A percentile compares a stretch with the other conserved stretches of the same genome.
These are phyloP conservation scores for Candida hungchunana DNA, from an alignment of 805 yeast genomes.

Conservation along the genomic window DNA sequence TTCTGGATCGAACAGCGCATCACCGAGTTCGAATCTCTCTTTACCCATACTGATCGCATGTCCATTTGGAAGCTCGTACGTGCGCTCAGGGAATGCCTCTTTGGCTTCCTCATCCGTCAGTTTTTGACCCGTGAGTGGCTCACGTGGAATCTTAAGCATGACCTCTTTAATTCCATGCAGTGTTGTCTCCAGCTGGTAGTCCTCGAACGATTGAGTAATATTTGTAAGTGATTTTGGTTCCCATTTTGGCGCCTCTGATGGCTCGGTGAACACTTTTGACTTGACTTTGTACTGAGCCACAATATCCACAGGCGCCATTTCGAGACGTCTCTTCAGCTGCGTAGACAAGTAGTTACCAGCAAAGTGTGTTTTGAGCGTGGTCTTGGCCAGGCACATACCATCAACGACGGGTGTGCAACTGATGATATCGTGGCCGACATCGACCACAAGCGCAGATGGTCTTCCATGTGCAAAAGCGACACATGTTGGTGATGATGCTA, in stretches of 20 bases:
- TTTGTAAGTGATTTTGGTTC: conserved; percentile 17
- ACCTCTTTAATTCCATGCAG: conserved; percentile 76
- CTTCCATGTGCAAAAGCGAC: conserved; percentile 85
- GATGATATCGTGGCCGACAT: conserved; percentile 73
- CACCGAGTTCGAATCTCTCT: conserved; percentile 62
- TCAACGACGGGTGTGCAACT: conserved; percentile 81
- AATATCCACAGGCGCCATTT: conserved; percentile 31
- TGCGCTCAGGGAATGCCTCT: conserved; percentile 33
- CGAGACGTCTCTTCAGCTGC: conserved; percentile 43
- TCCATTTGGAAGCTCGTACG: conserved; percentile 77
- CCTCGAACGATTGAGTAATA: conserved; percentile 42
- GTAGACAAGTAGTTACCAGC: conserved; percentile 67
- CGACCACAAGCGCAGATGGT: conserved; percentile 82
- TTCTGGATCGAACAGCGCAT: conserved; percentile 66
- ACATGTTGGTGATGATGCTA: conserved; percentile 83
- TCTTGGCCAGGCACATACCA: conserved; percentile 70
- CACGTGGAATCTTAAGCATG: conserved; percentile 45
- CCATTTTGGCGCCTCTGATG: conserved; percentile 32
- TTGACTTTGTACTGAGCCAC: conserved; percentile 48
- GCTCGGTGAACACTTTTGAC: conserved; percentile 35
- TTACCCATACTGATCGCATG: conserved; percentile 55
- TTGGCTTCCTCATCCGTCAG: conserved; percentile 22
- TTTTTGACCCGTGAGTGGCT: conserved; percentile 30
- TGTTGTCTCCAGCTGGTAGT: conserved; percentile 51
- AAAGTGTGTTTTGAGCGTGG: conserved; percentile 64